Evolutionary conservation across 2,329 filamentous ascomycete genomes (phyloP).

Genomic region (Aureobasidium lini): DNA sequence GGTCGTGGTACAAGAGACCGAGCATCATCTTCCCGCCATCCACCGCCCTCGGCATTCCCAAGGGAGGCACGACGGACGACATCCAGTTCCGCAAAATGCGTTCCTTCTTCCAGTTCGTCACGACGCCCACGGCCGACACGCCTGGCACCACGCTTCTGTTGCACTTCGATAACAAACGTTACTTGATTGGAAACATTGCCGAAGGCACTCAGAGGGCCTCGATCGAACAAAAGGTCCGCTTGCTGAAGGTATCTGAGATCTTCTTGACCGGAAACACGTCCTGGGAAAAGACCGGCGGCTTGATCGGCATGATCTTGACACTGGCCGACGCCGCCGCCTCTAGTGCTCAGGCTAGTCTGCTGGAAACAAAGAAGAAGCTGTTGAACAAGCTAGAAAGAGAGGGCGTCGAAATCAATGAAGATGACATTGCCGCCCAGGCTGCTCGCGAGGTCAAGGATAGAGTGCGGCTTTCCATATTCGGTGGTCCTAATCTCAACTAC

Average conservation of each 20-base stretch:
- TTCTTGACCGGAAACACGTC: conserved; percentile 73
- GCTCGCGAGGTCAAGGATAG: conserved; percentile 26
- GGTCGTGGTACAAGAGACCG: neutral
- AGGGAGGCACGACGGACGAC: neutral
- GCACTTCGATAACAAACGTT: conserved; percentile 73
- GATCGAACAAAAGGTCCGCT: conserved; percentile 56
- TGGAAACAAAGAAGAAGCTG: conserved; percentile 33
- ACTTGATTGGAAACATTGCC: conserved; percentile 72
- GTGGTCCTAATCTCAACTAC: conserved; percentile 72
- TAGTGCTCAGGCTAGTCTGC: conserved; percentile 37
- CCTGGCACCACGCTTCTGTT: conserved; percentile 69
- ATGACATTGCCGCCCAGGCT: conserved; percentile 22
- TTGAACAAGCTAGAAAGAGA: conserved; percentile 26
- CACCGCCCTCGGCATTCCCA: neutral
- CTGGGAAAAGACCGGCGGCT: conserved; percentile 71
- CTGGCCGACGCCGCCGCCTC: conserved; percentile 59
- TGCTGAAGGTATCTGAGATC: conserved; percentile 64
- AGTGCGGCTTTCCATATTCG: conserved; percentile 59
- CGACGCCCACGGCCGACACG: conserved; percentile 81
- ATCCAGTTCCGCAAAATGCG: conserved; percentile 51
- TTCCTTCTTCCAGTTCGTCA: conserved; percentile 65
- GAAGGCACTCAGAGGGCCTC: conserved; percentile 81
- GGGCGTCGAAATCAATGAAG: conserved; percentile 14
- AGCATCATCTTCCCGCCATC: conserved; percentile 5
- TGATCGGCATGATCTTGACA: conserved; percentile 79